Evolutionary conservation across 2,329 filamentous ascomycete species (phyloP), one percentile per base, ranked within the genome.

Genomic region (Tolypocladium album): DNA sequence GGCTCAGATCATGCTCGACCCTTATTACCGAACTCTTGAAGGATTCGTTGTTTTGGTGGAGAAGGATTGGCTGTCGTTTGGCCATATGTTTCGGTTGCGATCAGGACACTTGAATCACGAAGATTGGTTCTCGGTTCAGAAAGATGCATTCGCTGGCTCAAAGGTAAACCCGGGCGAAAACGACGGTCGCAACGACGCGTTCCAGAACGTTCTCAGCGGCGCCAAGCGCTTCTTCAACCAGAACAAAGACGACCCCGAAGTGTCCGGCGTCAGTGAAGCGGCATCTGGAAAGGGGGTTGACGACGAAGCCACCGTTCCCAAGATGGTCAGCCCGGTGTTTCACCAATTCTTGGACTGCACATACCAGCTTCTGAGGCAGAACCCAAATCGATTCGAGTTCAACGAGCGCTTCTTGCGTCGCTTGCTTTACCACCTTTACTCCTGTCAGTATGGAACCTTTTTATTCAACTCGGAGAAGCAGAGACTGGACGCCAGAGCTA

Each of bases 51-150:
- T 96, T 2, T 78, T 99, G 8, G 83, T 99, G 2, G 94, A 99
- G 74, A 99, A 99, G 72, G 94, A 99, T 70, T 99, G 94, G 90
- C 76, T 99, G 15, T 94, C 93, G 0, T 99, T 97, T 75, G 94
- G 94, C 1, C 93, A 99, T 74, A 97, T 96, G 88, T 99, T 99
- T 75, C 86, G 92, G 59, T 86, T 96, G 67, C 87, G 94, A n/a
- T 90, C 90, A 17, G 94, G 94, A 3, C 89, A 89, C 66, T 76
- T 97, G 59, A 91, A 87, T 68, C 90, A 90, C 64, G 93, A 97
- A 65, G 96, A 95, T 69, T 97, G 92, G 92, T 99, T 99, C 70
- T 81, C 85, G 22, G 84, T 90, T 34, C 90, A 97, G 71, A 92
- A 88, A 67, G 93, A 97, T 72, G 82, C 75, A 75, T 88, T 80